These are phyloP conservation scores for Rhodamnia argentea DNA, from an alignment of 345 rosid species.

Conservation along the genomic window DNA sequence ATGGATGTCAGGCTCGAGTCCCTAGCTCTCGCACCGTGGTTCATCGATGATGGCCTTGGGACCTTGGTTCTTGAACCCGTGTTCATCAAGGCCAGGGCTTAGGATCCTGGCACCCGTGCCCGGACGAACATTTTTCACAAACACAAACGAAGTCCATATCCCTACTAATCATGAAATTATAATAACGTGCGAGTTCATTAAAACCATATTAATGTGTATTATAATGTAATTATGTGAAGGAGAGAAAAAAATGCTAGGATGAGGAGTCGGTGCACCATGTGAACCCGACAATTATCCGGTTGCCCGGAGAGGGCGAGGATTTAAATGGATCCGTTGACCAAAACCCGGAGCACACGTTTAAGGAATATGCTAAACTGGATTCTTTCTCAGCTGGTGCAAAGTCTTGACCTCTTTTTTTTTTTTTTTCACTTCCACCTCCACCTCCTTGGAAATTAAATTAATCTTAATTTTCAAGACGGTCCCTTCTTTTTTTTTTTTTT, in stretches of 20 bases:
- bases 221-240: background rate
- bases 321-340: background rate
- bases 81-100: no score
- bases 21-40: no score
- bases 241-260: background rate
- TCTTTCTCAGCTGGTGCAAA: background rate
- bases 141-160: background rate
- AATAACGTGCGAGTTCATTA: background rate
- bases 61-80: no score
- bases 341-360: background rate
- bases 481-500: background rate
- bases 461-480: background rate
- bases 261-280: background rate
- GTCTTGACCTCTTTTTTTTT: background rate
- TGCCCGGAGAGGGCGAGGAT: background rate
- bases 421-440: background rate
- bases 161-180: background rate
- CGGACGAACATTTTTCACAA: no score
- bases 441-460: background rate
- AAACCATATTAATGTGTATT: background rate
- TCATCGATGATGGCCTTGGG: no score
- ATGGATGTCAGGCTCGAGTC: no score
- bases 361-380: background rate
- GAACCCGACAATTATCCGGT: background rate
- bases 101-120: no score